Conservation (phyloP, 257 asterid species). For the Przewalskia tangutica region DNA sequence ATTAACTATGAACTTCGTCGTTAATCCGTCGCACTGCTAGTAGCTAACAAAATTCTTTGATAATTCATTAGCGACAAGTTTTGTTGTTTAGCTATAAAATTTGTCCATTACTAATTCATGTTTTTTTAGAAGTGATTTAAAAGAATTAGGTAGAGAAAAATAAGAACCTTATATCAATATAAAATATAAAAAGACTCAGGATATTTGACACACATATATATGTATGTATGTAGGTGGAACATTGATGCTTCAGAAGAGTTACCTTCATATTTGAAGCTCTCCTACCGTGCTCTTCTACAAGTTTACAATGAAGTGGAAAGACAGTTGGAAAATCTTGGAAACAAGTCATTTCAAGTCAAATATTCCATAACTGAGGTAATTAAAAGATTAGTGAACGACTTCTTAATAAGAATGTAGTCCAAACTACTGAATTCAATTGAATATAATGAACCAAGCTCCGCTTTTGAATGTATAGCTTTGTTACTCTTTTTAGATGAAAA, state of each 20-base stretch:
- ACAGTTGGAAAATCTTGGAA: constrained; percentile 1
- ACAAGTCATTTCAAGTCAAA: background rate
- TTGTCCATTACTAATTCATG: too few species aligned
- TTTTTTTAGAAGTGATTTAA: too few species aligned
- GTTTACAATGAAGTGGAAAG: constrained; percentile 8
- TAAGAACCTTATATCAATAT: background rate
- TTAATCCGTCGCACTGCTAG: too few species aligned
- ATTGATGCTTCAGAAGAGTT: constrained; percentile 2
- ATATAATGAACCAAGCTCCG: background rate
- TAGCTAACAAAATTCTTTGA: too few species aligned
- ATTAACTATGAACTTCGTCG: too few species aligned
- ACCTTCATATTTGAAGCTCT: constrained; percentile 13
- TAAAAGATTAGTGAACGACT: background rate
- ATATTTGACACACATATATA: too few species aligned
- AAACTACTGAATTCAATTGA: background rate
- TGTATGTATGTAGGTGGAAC: constrained; percentile 16
- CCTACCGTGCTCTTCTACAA: background rate
- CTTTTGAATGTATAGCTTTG: too few species aligned
- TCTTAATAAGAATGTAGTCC: background rate
- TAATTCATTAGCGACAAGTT: too few species aligned
- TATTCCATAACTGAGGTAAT: constrained; percentile 17
- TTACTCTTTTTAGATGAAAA: constrained; percentile 15
- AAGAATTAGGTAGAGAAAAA: background rate
- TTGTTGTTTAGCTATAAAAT: too few species aligned
- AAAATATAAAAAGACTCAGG: too few species aligned